Evolutionary conservation across 306 rosid genomes (phyloP).

Genomic region (Fragaria iinumae): DNA sequence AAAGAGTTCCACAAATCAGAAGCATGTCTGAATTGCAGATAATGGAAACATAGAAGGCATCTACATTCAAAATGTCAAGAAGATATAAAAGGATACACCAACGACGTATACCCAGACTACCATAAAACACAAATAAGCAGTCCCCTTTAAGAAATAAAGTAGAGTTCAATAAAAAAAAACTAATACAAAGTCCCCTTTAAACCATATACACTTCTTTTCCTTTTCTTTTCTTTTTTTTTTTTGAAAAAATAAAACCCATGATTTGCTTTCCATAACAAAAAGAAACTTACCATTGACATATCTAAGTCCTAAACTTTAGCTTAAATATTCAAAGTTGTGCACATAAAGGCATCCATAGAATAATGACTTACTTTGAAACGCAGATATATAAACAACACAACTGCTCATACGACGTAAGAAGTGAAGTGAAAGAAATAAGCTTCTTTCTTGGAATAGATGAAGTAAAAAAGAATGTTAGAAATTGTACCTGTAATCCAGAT

Average conservation of each 20-base stretch:
- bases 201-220: no score
- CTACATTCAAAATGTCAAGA: neutral
- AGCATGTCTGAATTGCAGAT: conserved; percentile 9
- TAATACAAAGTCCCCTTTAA: neutral
- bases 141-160: neutral
- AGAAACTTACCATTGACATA: neutral
- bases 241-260: no score
- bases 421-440: neutral
- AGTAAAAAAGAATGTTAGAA: neutral
- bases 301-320: neutral
- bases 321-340: neutral
- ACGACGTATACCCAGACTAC: neutral
- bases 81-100: neutral
- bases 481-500: conserved; percentile 82
- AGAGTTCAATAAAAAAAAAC: neutral
- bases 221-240: no score
- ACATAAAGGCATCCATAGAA: neutral
- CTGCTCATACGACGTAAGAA: neutral
- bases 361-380: neutral
- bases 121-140: neutral
- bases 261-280: neutral
- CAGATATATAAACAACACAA: neutral
- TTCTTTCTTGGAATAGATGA: neutral
- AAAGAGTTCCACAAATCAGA: conserved; percentile 20
- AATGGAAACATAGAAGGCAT: conserved; percentile 10